These are phyloP conservation scores for Nemania bipapillata DNA, from an alignment of 2,329 filamentous ascomycete species.

Conservation along the genomic window DNA sequence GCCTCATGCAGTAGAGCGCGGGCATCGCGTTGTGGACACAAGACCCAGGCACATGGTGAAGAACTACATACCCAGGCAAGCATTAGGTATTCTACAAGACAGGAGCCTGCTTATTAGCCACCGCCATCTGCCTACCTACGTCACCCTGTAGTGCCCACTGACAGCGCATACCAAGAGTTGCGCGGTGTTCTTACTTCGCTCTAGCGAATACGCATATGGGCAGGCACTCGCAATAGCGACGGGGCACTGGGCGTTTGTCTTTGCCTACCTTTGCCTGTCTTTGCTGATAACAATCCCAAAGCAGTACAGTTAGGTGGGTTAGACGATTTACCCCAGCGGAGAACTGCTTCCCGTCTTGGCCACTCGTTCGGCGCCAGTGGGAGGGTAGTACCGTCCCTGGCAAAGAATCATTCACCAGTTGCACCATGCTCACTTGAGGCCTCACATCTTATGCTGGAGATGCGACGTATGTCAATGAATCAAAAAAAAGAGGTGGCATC, in stretches of 20 bases:
- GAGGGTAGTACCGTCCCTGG: not conserved
- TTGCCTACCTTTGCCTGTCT: not conserved
- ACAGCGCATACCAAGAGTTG: slow-evolving; percentile 15
- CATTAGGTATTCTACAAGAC: slow-evolving; percentile 9
- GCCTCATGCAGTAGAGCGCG: slow-evolving; percentile 35
- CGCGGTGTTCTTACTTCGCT: slow-evolving; percentile 2
- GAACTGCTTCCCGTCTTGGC: not conserved
- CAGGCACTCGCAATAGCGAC: slow-evolving; percentile 3
- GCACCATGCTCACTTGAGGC: not conserved
- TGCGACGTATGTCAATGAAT: not conserved
- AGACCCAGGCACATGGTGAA: no score
- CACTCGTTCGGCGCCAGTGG: slow-evolving; percentile 8
- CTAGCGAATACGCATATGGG: not conserved
- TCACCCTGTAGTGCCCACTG: slow-evolving; percentile 17
- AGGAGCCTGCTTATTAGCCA: slow-evolving; percentile 28
- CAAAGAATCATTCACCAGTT: not conserved
- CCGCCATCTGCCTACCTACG: slow-evolving; percentile 16
- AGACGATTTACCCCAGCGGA: not conserved
- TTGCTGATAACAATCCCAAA: no score
- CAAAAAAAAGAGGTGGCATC: not conserved
- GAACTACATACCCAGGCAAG: not conserved
- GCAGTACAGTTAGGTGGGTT: not conserved
- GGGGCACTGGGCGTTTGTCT: not conserved
- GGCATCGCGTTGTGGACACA: slow-evolving; percentile 29
- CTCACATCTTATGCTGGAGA: not conserved